Percentiles rank a stretch among this genome's conserved stretches.
Evolutionary conservation across 1,139 yeast species (phyloP).

Genomic region (Scheffersomyces cryptocercus): DNA sequence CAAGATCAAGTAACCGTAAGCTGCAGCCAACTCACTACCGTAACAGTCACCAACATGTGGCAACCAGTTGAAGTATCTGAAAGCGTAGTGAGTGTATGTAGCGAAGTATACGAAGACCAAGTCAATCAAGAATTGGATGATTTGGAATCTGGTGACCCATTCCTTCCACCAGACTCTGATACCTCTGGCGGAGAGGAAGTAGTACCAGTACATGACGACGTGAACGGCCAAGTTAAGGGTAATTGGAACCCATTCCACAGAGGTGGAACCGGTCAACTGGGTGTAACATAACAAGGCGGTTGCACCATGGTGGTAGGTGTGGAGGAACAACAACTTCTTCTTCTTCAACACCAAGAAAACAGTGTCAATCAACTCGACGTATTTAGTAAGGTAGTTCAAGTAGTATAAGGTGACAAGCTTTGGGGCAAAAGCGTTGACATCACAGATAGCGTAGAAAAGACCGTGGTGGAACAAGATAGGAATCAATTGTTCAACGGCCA

Average conservation of each 20-base stretch:
- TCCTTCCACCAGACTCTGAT: conserved; percentile 99
- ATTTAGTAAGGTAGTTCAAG: conserved; percentile 75
- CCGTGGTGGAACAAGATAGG: conserved; percentile 83
- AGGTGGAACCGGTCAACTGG: conserved; percentile 85
- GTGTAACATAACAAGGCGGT: conserved; percentile 95
- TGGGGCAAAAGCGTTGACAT: conserved; percentile 79
- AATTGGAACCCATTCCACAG: conserved; percentile 96
- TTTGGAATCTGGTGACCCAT: conserved; percentile 97
- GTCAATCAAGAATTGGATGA: conserved; percentile 89
- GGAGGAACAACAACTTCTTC: conserved; percentile 87
- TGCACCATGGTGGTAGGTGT: conserved; percentile 98
- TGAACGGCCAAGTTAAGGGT: conserved; percentile 87
- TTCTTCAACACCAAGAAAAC: conserved; percentile 88
- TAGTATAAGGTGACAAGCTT: conserved; percentile 81
- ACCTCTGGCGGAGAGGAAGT: conserved; percentile 90
- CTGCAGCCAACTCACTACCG: conserved; percentile 92
- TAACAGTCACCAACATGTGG: conserved; percentile 88
- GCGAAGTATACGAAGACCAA: conserved; percentile 90
- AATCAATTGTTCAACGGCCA: conserved; percentile 79
- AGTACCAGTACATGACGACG: conserved; percentile 98
- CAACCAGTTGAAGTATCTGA: conserved; percentile 56
- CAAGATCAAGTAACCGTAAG: conserved; percentile 84
- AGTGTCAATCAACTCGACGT: conserved; percentile 86
- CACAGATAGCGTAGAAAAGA: conserved; percentile 81
- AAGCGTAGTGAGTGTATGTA: conserved; percentile 77